phyloP scores from a whole-genome alignment of 208 protist genomes.

The Naegleria lovaniensis region DNA sequence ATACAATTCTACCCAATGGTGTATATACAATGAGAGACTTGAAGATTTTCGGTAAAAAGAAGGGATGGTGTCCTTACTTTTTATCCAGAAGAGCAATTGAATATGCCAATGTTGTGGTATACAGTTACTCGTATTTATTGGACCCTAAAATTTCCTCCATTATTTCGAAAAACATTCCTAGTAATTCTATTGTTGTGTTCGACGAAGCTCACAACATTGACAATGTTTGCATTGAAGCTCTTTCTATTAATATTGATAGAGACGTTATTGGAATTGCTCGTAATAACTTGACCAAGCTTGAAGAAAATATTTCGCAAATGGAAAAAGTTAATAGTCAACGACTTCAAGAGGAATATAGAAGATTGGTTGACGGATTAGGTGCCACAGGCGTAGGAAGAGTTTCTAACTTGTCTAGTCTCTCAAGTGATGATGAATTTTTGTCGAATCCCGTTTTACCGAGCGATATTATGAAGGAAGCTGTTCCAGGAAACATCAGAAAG shows the following conservation, averaged over 20 bases:
- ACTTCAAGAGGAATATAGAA: constrained; percentile 83
- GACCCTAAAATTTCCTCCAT: constrained; percentile 93
- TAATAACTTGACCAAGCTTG: constrained; percentile 66
- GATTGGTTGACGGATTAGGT: constrained; percentile 78
- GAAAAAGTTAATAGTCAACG: constrained; percentile 74
- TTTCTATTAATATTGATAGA: constrained; percentile 89
- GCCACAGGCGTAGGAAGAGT: constrained; percentile 57
- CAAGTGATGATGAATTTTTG: background rate
- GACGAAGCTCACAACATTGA: constrained; percentile 99
- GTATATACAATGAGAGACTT: constrained; percentile 94
- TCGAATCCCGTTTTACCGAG: constrained; percentile 45
- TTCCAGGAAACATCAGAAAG: constrained; percentile 89
- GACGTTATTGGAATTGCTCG: constrained; percentile 66
- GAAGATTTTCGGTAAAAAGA: constrained; percentile 70
- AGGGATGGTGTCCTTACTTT: constrained; percentile 38
- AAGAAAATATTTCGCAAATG: constrained; percentile 57
- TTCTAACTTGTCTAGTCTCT: background rate
- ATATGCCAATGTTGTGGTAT: constrained; percentile 92
- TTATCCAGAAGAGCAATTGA: constrained; percentile 59
- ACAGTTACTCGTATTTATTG: constrained; percentile 97
- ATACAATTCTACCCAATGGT: constrained; percentile 71
- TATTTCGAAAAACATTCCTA: constrained; percentile 75
- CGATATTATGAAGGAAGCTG: constrained; percentile 79
- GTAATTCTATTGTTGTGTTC: constrained; percentile 95
- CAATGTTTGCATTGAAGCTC: constrained; percentile 96